Evolutionary conservation across 2,329 filamentous ascomycete genomes (phyloP).

Genomic region (Epichloe gansuensis): DNA sequence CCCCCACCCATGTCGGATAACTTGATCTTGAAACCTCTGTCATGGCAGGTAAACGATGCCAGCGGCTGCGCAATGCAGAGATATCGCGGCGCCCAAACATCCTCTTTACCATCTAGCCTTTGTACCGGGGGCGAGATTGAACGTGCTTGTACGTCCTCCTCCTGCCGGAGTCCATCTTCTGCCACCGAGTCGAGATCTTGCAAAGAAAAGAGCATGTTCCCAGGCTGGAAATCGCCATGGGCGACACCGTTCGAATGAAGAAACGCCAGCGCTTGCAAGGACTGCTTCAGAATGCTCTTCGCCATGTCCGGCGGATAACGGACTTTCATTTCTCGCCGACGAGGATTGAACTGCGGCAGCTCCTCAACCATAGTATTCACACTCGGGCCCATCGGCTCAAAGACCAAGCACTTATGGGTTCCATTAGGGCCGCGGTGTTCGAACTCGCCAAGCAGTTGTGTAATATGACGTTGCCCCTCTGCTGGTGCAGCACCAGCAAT

Average conservation of each 20-base stretch:
- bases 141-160: slow-evolving; percentile 11
- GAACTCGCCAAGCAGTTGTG: slow-evolving; percentile 14
- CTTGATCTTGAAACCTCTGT: slow-evolving; percentile 17
- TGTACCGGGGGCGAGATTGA: slow-evolving; percentile 16
- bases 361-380: slow-evolving; percentile 25
- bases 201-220: slow-evolving; percentile 24
- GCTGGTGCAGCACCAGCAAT: slow-evolving; percentile 10
- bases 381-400: slow-evolving; percentile 22
- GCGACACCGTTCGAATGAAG: slow-evolving; percentile 27
- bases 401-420: slow-evolving; percentile 18
- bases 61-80: slow-evolving; percentile 18
- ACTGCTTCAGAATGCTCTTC: slow-evolving; percentile 28
- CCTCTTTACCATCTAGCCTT: slow-evolving; percentile 19
- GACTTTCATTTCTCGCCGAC: slow-evolving; percentile 12
- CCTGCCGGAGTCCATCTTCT: slow-evolving; percentile 14
- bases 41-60: slow-evolving; percentile 8
- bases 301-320: slow-evolving; percentile 29
- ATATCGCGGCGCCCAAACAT: slow-evolving; percentile 18
- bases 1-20: slow-evolving; percentile 19
- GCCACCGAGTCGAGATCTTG: slow-evolving; percentile 15
- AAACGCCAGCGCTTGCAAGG: slow-evolving; percentile 22
- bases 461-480: slow-evolving; percentile 6
- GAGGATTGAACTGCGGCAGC: slow-evolving; percentile 19
- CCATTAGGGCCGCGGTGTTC: slow-evolving; percentile 18
- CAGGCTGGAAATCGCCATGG: slow-evolving; percentile 28